Evolutionary conservation across 2,329 filamentous ascomycete species (phyloP).

Genomic region (Hymenoscyphus linearis): DNA sequence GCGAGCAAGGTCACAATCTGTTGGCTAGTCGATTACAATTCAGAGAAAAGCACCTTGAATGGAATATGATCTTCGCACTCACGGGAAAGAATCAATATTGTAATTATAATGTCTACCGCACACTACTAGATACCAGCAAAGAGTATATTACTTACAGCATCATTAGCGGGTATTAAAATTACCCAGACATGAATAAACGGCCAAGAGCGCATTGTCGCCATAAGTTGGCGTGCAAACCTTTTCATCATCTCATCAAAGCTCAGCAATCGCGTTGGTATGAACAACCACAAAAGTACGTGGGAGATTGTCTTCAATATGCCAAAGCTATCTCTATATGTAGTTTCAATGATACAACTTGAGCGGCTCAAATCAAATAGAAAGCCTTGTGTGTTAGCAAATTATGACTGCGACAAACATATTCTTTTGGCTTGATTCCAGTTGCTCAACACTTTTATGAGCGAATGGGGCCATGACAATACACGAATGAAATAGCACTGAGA

Average conservation of each 20-base stretch:
- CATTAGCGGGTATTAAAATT: slow-evolving; percentile 6
- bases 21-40: too few species aligned
- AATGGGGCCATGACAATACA: neutral
- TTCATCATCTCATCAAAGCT: neutral
- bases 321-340: neutral
- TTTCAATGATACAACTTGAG: slow-evolving; percentile 5
- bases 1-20: too few species aligned
- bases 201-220: slow-evolving; percentile 4
- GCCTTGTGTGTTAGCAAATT: slow-evolving; percentile 3
- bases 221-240: neutral
- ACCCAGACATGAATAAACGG: slow-evolving; percentile 1
- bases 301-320: neutral
- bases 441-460: neutral
- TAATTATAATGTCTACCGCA: too few species aligned
- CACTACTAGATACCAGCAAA: too few species aligned
- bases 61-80: too few species aligned
- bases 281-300: slow-evolving; percentile 2
- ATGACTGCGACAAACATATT: slow-evolving; percentile 2
- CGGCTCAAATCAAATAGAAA: slow-evolving; percentile 6
- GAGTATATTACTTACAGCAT: neutral
- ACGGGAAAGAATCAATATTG: too few species aligned
- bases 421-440: neutral
- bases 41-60: too few species aligned
- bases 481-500: neutral
- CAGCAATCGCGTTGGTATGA: slow-evolving; percentile 1